Evolutionary conservation across 768 basidiomycete genomes (phyloP).

Genomic region (Auricularia auricula-judae): DNA sequence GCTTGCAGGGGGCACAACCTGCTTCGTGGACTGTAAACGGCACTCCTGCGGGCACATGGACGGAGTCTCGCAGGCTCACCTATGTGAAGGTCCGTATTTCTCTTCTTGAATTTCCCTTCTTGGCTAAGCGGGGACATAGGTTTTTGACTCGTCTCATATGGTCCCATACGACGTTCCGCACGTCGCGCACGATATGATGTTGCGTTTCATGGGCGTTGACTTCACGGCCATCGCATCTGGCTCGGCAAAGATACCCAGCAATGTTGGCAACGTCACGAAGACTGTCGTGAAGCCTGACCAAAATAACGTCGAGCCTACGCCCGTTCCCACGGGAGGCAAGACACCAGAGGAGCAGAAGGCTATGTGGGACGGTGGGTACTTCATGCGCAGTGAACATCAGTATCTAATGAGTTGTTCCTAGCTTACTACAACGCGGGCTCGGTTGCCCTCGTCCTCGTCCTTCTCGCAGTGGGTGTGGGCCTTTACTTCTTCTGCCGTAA

Average conservation of each 20-base stretch:
- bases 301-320: conserved; percentile 18
- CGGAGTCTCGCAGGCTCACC: conserved; percentile 76
- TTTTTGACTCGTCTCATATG: conserved; percentile 95
- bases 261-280: conserved; percentile 63
- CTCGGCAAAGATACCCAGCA: conserved; percentile 70
- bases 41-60: conserved; percentile 83
- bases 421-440: conserved; percentile 92
- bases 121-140: conserved; percentile 28
- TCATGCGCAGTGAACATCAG: not conserved
- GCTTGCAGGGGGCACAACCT: conserved; percentile 42
- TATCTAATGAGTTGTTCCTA: conserved; percentile 24
- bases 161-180: conserved; percentile 80
- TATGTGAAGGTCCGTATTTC: conserved; percentile 64
- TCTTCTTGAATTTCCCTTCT: not conserved
- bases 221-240: conserved; percentile 72
- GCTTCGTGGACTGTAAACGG: conserved; percentile 68
- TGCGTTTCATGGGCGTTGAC: conserved; percentile 92
- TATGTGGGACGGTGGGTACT: conserved; percentile 74
- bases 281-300: conserved; percentile 45
- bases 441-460: conserved; percentile 67
- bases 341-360: conserved; percentile 71
- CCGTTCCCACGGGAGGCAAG: conserved; percentile 29
- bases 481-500: conserved; percentile 72
- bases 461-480: conserved; percentile 58
- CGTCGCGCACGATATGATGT: conserved; percentile 93